Percentiles rank a stretch among this genome's conserved stretches.
Evolutionary conservation across 306 rosid genomes (phyloP).

Genomic region (Quercus variabilis): DNA sequence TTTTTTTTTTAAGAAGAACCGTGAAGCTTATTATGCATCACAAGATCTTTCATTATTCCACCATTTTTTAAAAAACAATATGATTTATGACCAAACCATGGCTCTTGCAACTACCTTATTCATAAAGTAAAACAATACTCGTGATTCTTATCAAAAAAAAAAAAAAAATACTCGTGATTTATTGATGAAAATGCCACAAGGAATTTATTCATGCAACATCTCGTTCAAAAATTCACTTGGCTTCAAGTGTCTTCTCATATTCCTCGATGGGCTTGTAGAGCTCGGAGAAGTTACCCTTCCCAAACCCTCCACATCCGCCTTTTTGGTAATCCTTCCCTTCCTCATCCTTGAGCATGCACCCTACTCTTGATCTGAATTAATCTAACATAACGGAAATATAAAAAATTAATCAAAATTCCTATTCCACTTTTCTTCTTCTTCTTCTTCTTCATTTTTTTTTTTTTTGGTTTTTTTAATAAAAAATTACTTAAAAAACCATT

Average conservation of each 20-base stretch:
- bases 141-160: too few species aligned
- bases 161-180: too few species aligned
- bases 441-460: too few species aligned
- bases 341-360: slow-evolving; percentile 81
- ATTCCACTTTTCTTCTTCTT: too few species aligned
- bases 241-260: slow-evolving; percentile 78
- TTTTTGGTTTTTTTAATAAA: too few species aligned
- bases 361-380: slow-evolving; percentile 66
- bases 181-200: background rate
- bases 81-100: background rate
- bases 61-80: background rate
- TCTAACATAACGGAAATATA: background rate
- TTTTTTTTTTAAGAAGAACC: too few species aligned
- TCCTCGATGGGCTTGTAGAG: slow-evolving; percentile 92
- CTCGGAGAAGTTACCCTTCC: slow-evolving; percentile 94
- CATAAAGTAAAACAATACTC: background rate
- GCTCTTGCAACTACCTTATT: slow-evolving; percentile 15
- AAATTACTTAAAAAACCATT: too few species aligned
- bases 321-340: slow-evolving; percentile 71
- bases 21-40: too few species aligned
- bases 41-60: background rate
- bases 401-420: too few species aligned
- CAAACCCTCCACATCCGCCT: slow-evolving; percentile 95
- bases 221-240: slow-evolving; percentile 30
- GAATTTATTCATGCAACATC: slow-evolving; percentile 18